phyloP scores from a whole-genome alignment of 257 asterid genomes.

The Solanum piurae region DNA sequence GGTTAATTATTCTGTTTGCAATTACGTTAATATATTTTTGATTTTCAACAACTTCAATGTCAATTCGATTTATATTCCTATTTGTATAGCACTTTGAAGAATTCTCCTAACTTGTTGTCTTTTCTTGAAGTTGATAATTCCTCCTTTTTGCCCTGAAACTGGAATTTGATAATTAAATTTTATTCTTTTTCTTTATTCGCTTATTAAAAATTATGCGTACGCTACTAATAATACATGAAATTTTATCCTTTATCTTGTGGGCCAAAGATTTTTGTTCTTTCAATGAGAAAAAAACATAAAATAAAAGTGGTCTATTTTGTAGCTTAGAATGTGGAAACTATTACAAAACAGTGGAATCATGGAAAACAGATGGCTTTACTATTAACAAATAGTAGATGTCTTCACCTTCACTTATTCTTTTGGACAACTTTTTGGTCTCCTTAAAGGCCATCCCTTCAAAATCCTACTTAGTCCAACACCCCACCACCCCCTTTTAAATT shows the following conservation, averaged over 20 bases:
- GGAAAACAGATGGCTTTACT: not conserved
- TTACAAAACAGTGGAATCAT: not conserved
- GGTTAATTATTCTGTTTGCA: no score
- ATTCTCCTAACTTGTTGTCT: no score
- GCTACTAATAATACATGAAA: no score
- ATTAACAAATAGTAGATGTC: not conserved
- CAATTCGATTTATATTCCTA: no score
- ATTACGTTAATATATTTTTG: no score
- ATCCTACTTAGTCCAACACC: not conserved
- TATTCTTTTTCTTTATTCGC: no score
- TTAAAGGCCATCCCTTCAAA: not conserved
- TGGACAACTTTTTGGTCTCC: constrained; percentile 6
- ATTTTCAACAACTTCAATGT: no score
- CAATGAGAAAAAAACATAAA: not conserved
- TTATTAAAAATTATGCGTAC: no score
- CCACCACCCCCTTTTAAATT: not conserved
- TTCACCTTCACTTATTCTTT: not conserved
- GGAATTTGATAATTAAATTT: no score
- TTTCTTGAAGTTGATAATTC: no score
- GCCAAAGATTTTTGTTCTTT: not conserved
- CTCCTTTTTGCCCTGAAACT: no score
- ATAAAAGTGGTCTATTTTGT: not conserved
- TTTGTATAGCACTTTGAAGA: no score
- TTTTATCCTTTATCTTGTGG: not conserved
- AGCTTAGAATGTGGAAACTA: not conserved